Conservation (phyloP, 2,329 filamentous ascomycete species). For the Hypomyces perniciosus region DNA sequence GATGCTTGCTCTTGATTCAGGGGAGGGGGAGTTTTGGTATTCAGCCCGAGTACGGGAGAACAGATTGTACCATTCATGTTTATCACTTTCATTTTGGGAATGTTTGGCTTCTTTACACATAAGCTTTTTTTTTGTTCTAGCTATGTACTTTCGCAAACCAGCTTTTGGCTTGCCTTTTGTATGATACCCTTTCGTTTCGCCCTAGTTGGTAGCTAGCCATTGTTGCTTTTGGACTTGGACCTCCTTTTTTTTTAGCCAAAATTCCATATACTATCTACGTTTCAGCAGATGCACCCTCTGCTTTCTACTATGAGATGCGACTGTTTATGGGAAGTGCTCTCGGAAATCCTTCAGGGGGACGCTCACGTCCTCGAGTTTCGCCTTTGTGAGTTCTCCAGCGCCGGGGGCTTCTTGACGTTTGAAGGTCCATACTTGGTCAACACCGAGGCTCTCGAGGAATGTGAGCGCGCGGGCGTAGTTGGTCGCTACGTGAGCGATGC, state of each 20-base stretch:
- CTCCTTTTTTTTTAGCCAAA: too few relatives aligned
- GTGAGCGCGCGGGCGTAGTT: constrained; percentile 68
- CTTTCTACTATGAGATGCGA: background rate
- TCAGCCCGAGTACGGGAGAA: too few relatives aligned
- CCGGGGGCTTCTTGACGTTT: constrained; percentile 31
- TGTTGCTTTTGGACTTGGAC: too few relatives aligned
- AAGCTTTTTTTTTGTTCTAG: background rate
- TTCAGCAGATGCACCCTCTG: background rate
- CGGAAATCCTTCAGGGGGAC: constrained; percentile 38
- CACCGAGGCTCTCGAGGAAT: constrained; percentile 62
- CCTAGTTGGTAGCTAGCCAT: background rate
- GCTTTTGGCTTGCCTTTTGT: constrained; percentile 8
- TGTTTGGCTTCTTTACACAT: constrained; percentile 13
- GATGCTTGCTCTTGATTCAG: background rate
- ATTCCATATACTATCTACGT: too few relatives aligned
- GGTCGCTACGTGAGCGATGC: constrained; percentile 76
- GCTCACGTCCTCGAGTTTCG: constrained; percentile 35
- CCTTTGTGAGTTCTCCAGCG: constrained; percentile 24
- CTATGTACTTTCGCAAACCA: background rate
- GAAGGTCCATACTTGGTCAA: constrained; percentile 56
- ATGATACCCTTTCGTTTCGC: constrained; percentile 19
- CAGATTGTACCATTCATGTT: too few relatives aligned
- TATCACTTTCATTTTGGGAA: too few relatives aligned
- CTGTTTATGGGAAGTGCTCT: constrained; percentile 19
- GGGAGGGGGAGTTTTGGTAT: background rate